Base-by-base conservation (phyloP, 2,329 filamentous ascomycete species). In the Talaromyces funiculosus region DNA sequence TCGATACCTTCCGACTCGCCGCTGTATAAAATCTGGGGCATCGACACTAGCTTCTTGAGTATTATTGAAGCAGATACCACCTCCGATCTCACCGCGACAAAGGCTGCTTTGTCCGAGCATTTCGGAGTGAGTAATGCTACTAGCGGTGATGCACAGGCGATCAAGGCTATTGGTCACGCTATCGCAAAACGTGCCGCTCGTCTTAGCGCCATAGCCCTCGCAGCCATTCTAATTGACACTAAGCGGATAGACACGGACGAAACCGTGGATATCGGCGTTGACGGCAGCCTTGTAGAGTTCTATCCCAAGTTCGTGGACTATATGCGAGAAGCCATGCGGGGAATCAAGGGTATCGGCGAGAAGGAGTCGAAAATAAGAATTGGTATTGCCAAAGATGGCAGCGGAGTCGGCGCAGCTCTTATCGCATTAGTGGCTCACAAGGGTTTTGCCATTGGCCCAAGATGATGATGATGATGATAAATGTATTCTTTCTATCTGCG, bases 361-460 rank as follows among this genome's bases (percentile, higher is more conserved):
- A 92, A 92, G 10, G 92, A 95, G 65, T 88, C 90, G 77, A 90
- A 87, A 76, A 90, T 99, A 65, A 84, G 91, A 61, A 97, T 99
- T 69, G 94, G 93, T 22, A 94, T 97, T 70, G 94, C 94, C 64
- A 97, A 96, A 81, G 94, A 99, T 73, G 94, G 94, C 53, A 94
- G 90, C 65, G 94, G 91, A 64, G 90, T 96, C n/a, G 94, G 94
- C 57, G 94, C 94, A 3, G 94, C 94, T 42, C 79, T 99, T 68
- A 97, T 97, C 76, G 94, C 94, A 56, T 83, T 97, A 55, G 90
- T 97, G 29, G 93, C 93, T 1, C 89, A 89, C 62, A 72, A 67
- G 62, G 66, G 66, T 22, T n/a, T 53, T 40, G 24, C n/a, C n/a
- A 20, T 43, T 47, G 29, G 22, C 9, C 8, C 38, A 16, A 12